Base-by-base conservation (phyloP, 2,329 filamentous ascomycete species). In the Dactylella cylindrospora region DNA sequence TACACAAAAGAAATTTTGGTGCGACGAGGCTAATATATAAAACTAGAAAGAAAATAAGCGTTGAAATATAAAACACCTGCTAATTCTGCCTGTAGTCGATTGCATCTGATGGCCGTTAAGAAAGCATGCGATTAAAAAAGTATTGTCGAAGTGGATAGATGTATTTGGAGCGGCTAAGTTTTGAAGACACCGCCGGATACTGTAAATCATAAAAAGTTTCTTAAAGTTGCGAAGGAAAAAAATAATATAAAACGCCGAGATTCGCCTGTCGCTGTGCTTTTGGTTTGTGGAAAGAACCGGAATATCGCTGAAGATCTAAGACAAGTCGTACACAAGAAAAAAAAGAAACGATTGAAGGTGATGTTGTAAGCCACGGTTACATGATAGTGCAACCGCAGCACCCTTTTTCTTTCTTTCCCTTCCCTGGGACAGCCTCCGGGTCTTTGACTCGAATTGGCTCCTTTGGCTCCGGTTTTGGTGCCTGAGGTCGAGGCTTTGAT, bases 251-350 rank as follows among this genome's bases (percentile, higher is more conserved):
- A 62, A 62, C 57, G 57, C 57, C 57, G 29, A 62, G 57, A 50
- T 62, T 62, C 57, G 57, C 57, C 57, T 31, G 50, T 49, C 57
- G 57, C 57, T 62, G 57, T 62, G 57, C 57, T 62, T 62, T 62
- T 54, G 32, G 47, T 62, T 40, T 47, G 33, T 51, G 35, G 47
- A 61, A 54, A 40, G 50, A 49, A 54, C 51, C 49, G 49, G 54
- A 45, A 62, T 54, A 54, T 62, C 39, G 57, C 49, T 49, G 40
- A 25, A 62, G 50, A 54, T 62, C 38, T 49, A 53, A 41, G 41
- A 36, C 55, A 61, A 50, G 43, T 47, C 49, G 49, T 54, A 28
- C 39, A 20, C 19, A 43, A 33, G n/a, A 9, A n/a, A n/a, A n/a
- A n/a, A n/a, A n/a, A n/a, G n/a, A 22, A 23, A 22, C 5, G 19